Base-by-base conservation (phyloP, 805 yeast genomes). In the Candida ponderosae region DNA sequence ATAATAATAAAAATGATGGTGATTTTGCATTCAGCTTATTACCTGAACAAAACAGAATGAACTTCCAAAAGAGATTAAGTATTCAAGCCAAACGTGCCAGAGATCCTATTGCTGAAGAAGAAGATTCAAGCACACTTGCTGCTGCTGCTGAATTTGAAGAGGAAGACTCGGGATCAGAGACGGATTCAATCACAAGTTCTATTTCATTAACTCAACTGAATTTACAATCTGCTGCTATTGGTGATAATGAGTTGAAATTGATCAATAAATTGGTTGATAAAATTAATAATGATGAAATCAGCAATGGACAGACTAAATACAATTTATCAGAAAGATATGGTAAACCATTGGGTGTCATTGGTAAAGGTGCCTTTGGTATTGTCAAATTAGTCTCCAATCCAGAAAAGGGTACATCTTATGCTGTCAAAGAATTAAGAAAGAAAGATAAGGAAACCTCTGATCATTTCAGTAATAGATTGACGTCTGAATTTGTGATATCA, bases 361-460 rank as follows among this genome's bases (percentile, higher is more conserved):
- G 98, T 35, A 93, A 93, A 58, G 98, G 98, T 45, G 96, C 98
- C 0, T 93, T 93, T 65, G 98, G 98, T 43, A 97, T 88, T 55
- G 98, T 93, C 27, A 74, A 97, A 44, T 67, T 93, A 37, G 97
- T 93, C 13, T 97, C 93, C 1, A 95, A 96, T 37, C 63, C 56
- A 6, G 51, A 56, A 28, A 50, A 81, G 84, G 61, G 89, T 84
- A 27, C 88, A 79, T 65, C 96, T 95, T 34, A 93, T 86, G 98
- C 72, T 82, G 52, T 71, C 81, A 55, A 93, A 86, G 98, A 93
- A 61, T 88, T 93, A 94, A 88, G 83, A 62, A 84, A 86, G 53
- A 88, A 86, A 54, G 97, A 90, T 50, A 96, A 88, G 59, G 90
- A 88, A 55, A 96, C 97, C 1, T 95, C 89, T 61, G 76, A 96